Evolutionary conservation across 768 basidiomycete species (phyloP), one percentile per base, ranked within the genome.

Genomic region (Lepiota venenata): DNA sequence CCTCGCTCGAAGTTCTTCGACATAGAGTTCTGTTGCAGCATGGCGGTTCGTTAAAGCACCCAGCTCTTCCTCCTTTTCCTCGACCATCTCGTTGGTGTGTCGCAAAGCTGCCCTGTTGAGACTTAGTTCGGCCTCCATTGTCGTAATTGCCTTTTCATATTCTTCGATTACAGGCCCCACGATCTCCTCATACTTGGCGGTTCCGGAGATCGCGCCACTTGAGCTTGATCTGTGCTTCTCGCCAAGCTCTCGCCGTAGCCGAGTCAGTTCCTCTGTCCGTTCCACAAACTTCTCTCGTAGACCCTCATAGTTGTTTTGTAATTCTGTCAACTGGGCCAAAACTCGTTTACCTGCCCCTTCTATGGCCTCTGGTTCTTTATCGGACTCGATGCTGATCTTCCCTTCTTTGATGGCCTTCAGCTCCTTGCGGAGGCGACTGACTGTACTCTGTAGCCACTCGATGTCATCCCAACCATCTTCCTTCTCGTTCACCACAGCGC

Each of bases 381-480:
- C 70, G 38, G 61, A 64, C 25, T 69, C 62, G 22, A 62, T 52
- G 2, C 60, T 56, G 50, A 63, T 58, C 3, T 82, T 81, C 15
- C 85, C 84, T 36, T 88, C 86, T 70, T 91, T 95, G 64, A 96
- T 65, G 5, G 67, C 66, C 64, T 93, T 92, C 56, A 98, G 67
- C 61, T 99, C 96, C 67, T 87, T 93, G 45, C 97, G 80, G 46
- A 99, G 72, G 57, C 93, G 86, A 27, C 83, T 74, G 39, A 99
- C 83, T 47, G 87, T 91, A 50, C 82, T 82, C 70, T 98, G 97
- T 41, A 99, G 72, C 87, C 97, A 96, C 65, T 98, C 95, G 2
- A 98, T 75, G 66, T 99, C 97, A 59, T 98, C 96, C 97, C 97
- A 99, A 10, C 97, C 97, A 50, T 93, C 92, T 72, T 99, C 97